A percentile compares a stretch with the other conserved stretches of the same genome.
These are phyloP conservation scores for Phoenix roebelenii DNA, from an alignment of 176 grass and related monocot species.

Conservation along the genomic window DNA sequence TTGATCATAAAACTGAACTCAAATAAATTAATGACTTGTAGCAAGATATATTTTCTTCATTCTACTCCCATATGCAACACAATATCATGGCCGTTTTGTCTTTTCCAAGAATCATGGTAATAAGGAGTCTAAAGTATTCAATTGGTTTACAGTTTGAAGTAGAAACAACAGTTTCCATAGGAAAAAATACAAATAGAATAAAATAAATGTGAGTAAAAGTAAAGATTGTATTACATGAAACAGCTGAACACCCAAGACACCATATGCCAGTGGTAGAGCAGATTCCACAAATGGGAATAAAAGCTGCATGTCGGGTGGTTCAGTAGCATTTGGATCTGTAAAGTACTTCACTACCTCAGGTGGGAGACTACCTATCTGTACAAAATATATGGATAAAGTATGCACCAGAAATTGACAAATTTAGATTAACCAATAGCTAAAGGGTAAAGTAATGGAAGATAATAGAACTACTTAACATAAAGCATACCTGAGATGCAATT, in stretches of 20 bases:
- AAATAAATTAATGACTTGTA: too few relatives aligned
- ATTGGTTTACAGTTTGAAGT: too few relatives aligned
- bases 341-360: conserved; percentile 94
- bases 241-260: conserved; percentile 77
- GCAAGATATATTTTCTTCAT: too few relatives aligned
- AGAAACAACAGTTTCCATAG: too few relatives aligned
- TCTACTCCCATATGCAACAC: too few relatives aligned
- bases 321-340: conserved; percentile 88
- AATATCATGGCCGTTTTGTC: too few relatives aligned
- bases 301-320: conserved; percentile 89
- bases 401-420: neutral
- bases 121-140: too few relatives aligned
- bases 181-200: neutral
- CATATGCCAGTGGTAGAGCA: conserved; percentile 88
- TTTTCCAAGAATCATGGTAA: too few relatives aligned
- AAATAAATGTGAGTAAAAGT: neutral
- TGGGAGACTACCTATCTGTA: conserved; percentile 87
- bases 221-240: conserved; percentile 67
- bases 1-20: too few relatives aligned
- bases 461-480: neutral
- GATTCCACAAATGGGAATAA: conserved; percentile 84
- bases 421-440: conserved; percentile 3
- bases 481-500: conserved; percentile 85
- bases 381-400: neutral
- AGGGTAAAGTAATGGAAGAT: conserved; percentile 8